These are phyloP conservation scores for Cladosporium sp. DNA, from an alignment of 2,329 filamentous ascomycete genomes.

Conservation along the genomic window DNA sequence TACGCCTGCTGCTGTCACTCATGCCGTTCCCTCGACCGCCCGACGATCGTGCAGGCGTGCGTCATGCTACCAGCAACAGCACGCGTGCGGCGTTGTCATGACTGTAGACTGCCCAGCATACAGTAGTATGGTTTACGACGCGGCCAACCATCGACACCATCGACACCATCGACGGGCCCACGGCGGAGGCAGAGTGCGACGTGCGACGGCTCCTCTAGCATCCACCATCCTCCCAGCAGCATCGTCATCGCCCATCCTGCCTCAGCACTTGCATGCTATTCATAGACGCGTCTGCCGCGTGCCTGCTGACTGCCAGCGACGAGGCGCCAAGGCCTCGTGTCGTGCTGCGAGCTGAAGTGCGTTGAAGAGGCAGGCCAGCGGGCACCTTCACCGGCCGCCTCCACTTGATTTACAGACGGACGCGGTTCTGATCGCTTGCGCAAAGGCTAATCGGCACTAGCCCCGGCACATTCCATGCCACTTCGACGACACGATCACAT, in stretches of 20 bases:
- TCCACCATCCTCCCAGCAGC: too few relatives aligned
- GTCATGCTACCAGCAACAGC: neutral
- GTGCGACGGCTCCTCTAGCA: too few relatives aligned
- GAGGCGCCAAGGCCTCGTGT: constrained; percentile 4
- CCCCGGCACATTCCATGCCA: constrained; percentile 7
- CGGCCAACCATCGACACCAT: too few relatives aligned
- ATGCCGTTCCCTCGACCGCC: neutral
- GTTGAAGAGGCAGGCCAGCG: constrained; percentile 11
- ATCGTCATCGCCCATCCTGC: too few relatives aligned
- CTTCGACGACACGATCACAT: neutral
- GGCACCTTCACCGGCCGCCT: neutral
- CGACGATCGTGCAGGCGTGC: neutral
- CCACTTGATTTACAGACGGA: constrained; percentile 10
- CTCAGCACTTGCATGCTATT: constrained; percentile 3
- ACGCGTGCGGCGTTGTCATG: too few relatives aligned
- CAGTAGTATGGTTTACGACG: too few relatives aligned
- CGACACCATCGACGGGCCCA: too few relatives aligned
- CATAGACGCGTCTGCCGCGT: constrained; percentile 7
- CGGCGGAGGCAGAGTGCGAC: too few relatives aligned
- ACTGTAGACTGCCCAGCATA: too few relatives aligned
- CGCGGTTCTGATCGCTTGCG: constrained; percentile 10
- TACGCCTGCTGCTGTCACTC: neutral
- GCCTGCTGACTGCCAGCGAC: neutral
- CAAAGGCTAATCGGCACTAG: constrained; percentile 12
- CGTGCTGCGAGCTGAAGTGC: neutral